phyloP scores from a whole-genome alignment of 805 yeast genomes.

The Vanderwaltozyma polyspora region DNA sequence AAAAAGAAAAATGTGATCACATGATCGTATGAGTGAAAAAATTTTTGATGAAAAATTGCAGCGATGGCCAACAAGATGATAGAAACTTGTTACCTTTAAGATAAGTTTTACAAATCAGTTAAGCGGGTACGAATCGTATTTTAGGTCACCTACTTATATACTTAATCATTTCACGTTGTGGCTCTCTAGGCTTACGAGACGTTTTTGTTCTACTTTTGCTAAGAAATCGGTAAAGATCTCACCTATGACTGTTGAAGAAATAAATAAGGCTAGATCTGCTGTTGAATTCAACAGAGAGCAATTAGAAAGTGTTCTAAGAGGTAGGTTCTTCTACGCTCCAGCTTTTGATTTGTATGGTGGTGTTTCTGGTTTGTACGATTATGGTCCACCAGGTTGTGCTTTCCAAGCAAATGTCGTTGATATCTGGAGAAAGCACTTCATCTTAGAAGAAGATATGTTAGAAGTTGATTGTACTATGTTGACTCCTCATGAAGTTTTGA shows the following conservation, averaged over 20 bases:
- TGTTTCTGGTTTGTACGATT: constrained; percentile 93
- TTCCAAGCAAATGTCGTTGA: constrained; percentile 93
- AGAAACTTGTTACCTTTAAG: background rate
- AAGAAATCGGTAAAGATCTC: constrained; percentile 20
- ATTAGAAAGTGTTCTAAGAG: constrained; percentile 81
- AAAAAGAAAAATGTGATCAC: no score
- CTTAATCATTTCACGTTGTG: constrained; percentile 14
- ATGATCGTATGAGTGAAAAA: background rate
- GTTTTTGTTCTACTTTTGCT: constrained; percentile 20
- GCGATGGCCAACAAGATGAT: background rate
- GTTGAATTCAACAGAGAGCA: constrained; percentile 66
- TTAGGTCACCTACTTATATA: no score
- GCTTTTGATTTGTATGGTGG: constrained; percentile 97
- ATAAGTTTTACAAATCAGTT: background rate
- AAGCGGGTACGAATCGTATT: background rate
- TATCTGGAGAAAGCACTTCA: constrained; percentile 94
- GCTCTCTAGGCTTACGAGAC: constrained; percentile 13
- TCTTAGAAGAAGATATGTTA: constrained; percentile 95
- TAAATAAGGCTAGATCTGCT: constrained; percentile 22
- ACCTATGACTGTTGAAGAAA: constrained; percentile 26
- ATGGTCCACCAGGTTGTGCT: constrained; percentile 99
- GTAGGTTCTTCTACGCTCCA: constrained; percentile 96
- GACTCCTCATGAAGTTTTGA: constrained; percentile 94
- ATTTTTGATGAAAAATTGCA: background rate
- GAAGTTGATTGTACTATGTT: constrained; percentile 97